Base-by-base conservation (phyloP, 768 basidiomycete genomes). In the Coprinopsis strossmayeri region DNA sequence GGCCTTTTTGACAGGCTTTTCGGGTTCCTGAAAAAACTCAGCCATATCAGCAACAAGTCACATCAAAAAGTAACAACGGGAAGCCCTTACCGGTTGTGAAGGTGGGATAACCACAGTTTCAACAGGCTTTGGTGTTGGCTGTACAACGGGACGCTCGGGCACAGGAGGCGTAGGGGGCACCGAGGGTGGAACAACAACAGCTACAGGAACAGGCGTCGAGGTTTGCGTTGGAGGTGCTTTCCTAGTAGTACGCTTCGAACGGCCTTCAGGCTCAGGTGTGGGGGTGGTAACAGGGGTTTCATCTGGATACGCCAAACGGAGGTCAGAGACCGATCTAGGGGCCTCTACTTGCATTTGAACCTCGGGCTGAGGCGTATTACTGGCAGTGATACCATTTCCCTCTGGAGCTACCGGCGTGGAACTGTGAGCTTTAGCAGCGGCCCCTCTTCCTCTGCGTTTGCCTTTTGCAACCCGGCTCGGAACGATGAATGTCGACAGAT, bases 321-420 rank as follows among this genome's bases (percentile, higher is more conserved):
- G 56, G 58, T 46, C 59, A 67, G 32, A 64, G 61, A 48, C 71
- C 65, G 13, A 72, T 62, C 52, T 42, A 7, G 48, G 39, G 9
- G 32, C 46, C 27, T 34, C 47, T 28, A 35, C 47, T 32, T 50
- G 57, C 18, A 61, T 53, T 32, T 76, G 68, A 50, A 69, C 67
- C 46, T 69, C 68, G 3, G 59, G 48, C 48, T 86, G 83, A 28
- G 81, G 82, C 34, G 32, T 49, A n/a, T 18, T 25, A 28, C 25
- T 46, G 7, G 34, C 41, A 28, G 34, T 40, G 20, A 21, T 34
- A 25, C 37, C 45, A 23, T 38, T 26, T n/a, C n/a, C n/a, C n/a
- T n/a, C n/a, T n/a, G n/a, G n/a, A n/a, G n/a, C n/a, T 5, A 20
- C 23, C 5, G 41, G 41, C 17, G 41, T 42, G 10, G 41, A 42